Base-by-base conservation (phyloP, 2,329 filamentous ascomycete species). In the Epichloe aotearoae region DNA sequence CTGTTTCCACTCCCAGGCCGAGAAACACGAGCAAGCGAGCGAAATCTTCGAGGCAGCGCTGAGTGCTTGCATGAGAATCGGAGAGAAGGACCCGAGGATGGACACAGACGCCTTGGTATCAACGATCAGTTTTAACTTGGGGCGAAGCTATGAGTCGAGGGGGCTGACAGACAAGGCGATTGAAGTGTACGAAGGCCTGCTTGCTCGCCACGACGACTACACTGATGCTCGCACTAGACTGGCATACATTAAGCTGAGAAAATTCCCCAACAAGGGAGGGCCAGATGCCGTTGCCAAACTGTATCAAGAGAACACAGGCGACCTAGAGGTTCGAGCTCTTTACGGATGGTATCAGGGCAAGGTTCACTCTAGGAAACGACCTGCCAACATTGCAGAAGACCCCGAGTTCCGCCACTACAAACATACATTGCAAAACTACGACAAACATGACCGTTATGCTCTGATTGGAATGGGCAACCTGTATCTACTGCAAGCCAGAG, bases 391-490 rank as follows among this genome's bases (percentile, higher is more conserved):
- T 53, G 82, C 82, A 15, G 90, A 97, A 62, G 94, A 98, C 62
- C 82, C 83, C 36, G 93, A 98, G 66, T 84, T 95, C 60, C 82
- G 89, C 3, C 90, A 96, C 64, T 94, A 94, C 75, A 98, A 97
- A 70, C 89, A 96, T 66, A 97, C 91, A 0, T 73, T 98, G 33
- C 88, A 95, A 64, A 83, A 90, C 57, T 85, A 89, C 64, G 91
- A 98, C 71, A 98, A 97, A 74, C 93, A 98, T 64, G 93, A 98
- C 64, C 79, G 88, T n/a, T 98, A 98, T 65, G 88, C 93, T 4
- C 74, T 98, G 30, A 90, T 94, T 26, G 91, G 88, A 14, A 97
- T 98, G 91, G 93, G 93, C 41, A 98, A 98, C 64, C 73, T 98
- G 64, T 84, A 91, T 58, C 77, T 98, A 40, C 74, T 84, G 57